A percentile compares a stretch with the other conserved stretches of the same genome.
Evolutionary conservation across 2,329 filamentous ascomycete genomes (phyloP).

Genomic region (Raffaelea albimanens): DNA sequence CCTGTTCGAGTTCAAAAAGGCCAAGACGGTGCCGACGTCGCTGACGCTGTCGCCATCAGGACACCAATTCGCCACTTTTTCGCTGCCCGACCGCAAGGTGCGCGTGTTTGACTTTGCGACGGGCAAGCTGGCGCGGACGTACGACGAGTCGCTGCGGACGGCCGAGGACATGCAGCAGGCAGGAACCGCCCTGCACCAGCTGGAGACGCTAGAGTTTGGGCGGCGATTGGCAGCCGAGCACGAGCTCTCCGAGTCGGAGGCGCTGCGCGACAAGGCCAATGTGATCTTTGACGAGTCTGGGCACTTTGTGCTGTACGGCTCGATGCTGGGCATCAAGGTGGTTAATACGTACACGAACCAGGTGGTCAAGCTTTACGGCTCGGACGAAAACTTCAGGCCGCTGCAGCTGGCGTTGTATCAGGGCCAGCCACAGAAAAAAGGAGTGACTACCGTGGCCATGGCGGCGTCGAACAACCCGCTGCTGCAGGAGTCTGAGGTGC

Average conservation of each 20-base stretch:
- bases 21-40: conserved; percentile 74
- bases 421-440: conserved; percentile 90
- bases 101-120: conserved; percentile 87
- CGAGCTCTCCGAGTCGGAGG: conserved; percentile 21
- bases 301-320: conserved; percentile 90
- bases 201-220: conserved; percentile 89
- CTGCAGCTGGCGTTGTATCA: conserved; percentile 84
- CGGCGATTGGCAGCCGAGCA: conserved; percentile 76
- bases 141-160: conserved; percentile 86
- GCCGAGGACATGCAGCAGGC: conserved; percentile 93
- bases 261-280: conserved; percentile 63
- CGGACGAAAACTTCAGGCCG: conserved; percentile 78
- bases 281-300: conserved; percentile 94
- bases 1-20: conserved; percentile 94
- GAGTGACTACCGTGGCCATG: conserved; percentile 90
- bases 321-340: conserved; percentile 85
- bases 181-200: conserved; percentile 68
- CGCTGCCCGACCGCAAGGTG: conserved; percentile 87
- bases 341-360: conserved; percentile 93
- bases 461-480: conserved; percentile 90
- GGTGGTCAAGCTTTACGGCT: conserved; percentile 81
- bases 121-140: conserved; percentile 81
- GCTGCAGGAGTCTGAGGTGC: conserved; percentile 79
- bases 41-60: conserved; percentile 81
- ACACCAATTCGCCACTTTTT: conserved; percentile 78